Base-by-base conservation (phyloP, 2,329 filamentous ascomycete genomes). In the Pseudogymnoascus sp. region DNA sequence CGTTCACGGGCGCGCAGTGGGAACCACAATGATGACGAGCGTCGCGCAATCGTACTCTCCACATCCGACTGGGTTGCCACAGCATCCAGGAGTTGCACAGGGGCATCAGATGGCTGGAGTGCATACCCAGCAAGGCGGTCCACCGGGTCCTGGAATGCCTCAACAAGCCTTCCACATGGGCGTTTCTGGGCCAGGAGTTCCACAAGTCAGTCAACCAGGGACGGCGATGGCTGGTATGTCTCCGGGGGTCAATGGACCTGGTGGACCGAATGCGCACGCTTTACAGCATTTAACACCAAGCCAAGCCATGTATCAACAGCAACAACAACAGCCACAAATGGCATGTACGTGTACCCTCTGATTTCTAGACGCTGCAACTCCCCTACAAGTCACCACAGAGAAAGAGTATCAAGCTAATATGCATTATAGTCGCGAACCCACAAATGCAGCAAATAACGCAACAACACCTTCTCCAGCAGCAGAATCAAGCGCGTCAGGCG, bases 151-250 rank as follows among this genome's bases (percentile, higher is more conserved):
- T 39, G 80, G 78, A 37, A 84, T 87, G 72, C 81, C 81, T 66
- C 87, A 88, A 71, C 86, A 89, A 72, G 85, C 66, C 74, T 74
- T 82, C 73, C 86, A 88, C 67, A 88, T 89, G 76, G 84, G 82
- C 63, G 87, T 87, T 26, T 88, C 88, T 61, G 86, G 82, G 34
- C 86, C 88, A 18, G 84, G 83, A 65, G 82, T 81, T 63, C 77
- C 79, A 45, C 86, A 89, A 70, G 85, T 89, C 65, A 89, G 84
- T 70, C 85, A 88, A 67, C 82, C 81, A 58, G 77, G 77, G 26
- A 81, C 84, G 60, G 82, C 91, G 79, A 90, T 92, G 86, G 82
- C 76, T 64, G 85, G 82, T 61, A 89, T 92, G 83, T 86, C 87
- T 64, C 86, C 85, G 28, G 83, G 86, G 63, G 79, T 78, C 59